Base-by-base conservation (phyloP, 495 filamentous ascomycete species). In the Ramalina intermedia region DNA sequence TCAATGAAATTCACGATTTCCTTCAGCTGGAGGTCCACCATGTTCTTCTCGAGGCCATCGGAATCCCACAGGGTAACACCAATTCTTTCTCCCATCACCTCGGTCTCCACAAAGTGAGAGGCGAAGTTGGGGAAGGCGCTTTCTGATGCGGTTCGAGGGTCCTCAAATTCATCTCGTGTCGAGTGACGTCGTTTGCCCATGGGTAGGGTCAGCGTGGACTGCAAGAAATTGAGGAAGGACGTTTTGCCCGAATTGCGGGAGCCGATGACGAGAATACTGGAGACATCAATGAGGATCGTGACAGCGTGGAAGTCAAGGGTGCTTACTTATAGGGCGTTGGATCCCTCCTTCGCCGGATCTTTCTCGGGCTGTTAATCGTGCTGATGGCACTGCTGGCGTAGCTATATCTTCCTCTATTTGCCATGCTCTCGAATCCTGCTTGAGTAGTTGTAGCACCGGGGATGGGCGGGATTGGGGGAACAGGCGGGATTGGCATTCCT, bases 241-340 rank as follows among this genome's bases (percentile, higher is more conserved):
- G 87, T 93, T 70, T 98, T 98, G 59, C 91, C 91, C 14, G 84
- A 89, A 60, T 83, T 87, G 48, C 81, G 79, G 41, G 87, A 81
- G 39, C 91, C 91, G 54, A 96, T 75, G 47, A 98, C 82, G 48
- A 98, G 78, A 50, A 96, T 78, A 63, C 91, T 98, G 46, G n/a
- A 46, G 12, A 41, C 12, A 2, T 41, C 11, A 54, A 42, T 47
- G 46, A 52, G 17, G 59, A 49, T 17, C 11, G 26, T 24, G n/a
- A 23, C 12, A 33, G 35, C 17, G 37, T 18, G 9, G 29, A 56
- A 26, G 47, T 43, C 38, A 48, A 50, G 12, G 44, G 37, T 71
- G 16, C 89, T 76, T 71, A 98, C 91, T 98, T 98, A 74, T 96
- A 96, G 6, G 91, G 85, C 6, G 88, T 96, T 18, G 91, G 91